Base-by-base conservation (phyloP, 192 early-diverging fungal genomes). In the Piromyces sp. region DNA sequence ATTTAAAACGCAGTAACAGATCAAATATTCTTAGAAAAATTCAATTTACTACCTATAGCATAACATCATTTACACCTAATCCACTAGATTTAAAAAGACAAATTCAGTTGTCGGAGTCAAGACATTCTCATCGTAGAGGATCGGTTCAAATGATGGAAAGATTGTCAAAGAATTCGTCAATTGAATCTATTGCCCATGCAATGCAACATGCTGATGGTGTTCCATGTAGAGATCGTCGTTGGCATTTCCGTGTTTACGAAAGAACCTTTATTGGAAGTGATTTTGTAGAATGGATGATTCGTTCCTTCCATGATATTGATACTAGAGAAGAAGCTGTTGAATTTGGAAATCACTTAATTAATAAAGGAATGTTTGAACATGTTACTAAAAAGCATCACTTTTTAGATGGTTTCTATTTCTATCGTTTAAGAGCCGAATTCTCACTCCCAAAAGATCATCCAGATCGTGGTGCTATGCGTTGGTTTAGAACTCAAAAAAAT, bases 341-440 rank as follows among this genome's bases (percentile, higher is more conserved):
- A 0, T 92, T 94, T 84, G 97, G 95, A 14, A 95, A 95, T 83
- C 81, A 87, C 30, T 88, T 97, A 78, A 84, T 95, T 81, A 86
- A 91, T n/a, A 90, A 91, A 29, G 94, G 94, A 0, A 81, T 97
- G 19, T 90, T 97, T 83, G 81, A 85, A 19, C 91, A 94, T 42
- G 89, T 84, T 13, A 88, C 85, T 30, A 80, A 83, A 17, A 81
- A 83, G n/a, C 92, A 94, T 79, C 79, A 85, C 29, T 96, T 98
- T 82, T 83, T 96, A 83, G 97, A 98, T 82, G 96, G 96, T 0
- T 91, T 93, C 68, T 95, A 95, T 83, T 97, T 95, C 89, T 98
- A 97, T 84, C 89, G 90, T 36, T 82, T 96, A 42, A 87, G 86
- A 15, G 88, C 86, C 28, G 88, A 90, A 13, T 90, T 88, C 80